Evolutionary conservation across 768 basidiomycete genomes (phyloP).

Genomic region (Termitomyces sp.): DNA sequence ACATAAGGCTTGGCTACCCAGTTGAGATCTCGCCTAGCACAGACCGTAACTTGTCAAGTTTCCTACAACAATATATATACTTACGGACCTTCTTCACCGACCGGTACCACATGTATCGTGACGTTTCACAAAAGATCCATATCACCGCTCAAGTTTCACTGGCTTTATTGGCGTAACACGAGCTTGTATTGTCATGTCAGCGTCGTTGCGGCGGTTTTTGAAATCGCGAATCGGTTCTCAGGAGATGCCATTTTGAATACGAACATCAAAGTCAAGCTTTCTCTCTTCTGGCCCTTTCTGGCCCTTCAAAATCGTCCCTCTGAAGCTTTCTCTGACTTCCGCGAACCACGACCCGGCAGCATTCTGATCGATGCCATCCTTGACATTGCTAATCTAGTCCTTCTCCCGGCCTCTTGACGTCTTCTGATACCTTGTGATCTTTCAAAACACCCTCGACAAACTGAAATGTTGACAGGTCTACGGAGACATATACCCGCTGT

Average conservation of each 20-base stretch:
- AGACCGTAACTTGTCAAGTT: no score
- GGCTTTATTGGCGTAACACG: no score
- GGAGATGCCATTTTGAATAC: background rate
- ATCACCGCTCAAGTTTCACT: no score
- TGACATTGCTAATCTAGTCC: background rate
- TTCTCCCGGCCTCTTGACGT: background rate
- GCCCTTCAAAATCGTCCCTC: background rate
- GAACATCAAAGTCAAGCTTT: background rate
- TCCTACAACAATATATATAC: no score
- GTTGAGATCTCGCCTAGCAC: no score
- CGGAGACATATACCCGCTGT: no score
- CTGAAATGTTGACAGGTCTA: no score
- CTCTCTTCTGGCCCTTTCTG: background rate
- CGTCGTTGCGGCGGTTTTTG: background rate
- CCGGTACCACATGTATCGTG: no score
- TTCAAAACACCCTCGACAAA: background rate
- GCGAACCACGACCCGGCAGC: background rate
- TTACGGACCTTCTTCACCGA: no score
- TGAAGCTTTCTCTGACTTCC: background rate
- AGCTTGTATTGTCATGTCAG: background rate
- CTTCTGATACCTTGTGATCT: background rate
- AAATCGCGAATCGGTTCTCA: background rate
- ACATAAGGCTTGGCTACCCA: no score
- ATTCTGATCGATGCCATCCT: background rate
- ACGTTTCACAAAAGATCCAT: no score